Conservation (phyloP, 176 grass and related monocot species). For the Ananas comosus region DNA sequence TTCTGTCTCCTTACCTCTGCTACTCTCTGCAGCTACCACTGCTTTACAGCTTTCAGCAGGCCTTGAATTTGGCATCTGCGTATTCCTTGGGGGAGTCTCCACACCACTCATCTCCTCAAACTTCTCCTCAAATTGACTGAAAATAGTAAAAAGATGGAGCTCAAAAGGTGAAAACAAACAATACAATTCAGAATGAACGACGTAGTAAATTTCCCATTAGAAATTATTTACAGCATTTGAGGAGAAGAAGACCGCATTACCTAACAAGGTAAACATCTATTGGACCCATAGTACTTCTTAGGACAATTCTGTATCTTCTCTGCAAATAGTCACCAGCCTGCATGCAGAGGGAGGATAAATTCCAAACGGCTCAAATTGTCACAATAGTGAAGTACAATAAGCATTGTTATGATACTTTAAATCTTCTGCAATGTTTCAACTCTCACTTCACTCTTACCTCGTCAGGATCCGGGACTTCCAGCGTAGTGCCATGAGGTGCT, state of each 20-base stretch:
- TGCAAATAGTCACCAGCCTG: slow-evolving; percentile 57
- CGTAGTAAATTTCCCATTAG: not conserved
- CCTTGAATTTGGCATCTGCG: slow-evolving; percentile 31
- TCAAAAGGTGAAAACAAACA: not conserved
- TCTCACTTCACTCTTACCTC: slow-evolving; percentile 35
- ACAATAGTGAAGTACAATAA: not conserved
- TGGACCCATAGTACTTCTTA: slow-evolving; percentile 87
- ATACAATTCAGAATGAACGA: not conserved
- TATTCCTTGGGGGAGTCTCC: slow-evolving; percentile 31
- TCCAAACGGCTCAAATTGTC: not conserved
- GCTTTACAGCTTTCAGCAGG: slow-evolving; percentile 21
- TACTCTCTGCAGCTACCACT: slow-evolving; percentile 25
- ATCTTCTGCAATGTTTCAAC: not conserved
- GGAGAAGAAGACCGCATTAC: slow-evolving; percentile 29
- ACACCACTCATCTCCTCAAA: slow-evolving; percentile 49
- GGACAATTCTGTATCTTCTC: slow-evolving; percentile 80
- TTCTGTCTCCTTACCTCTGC: slow-evolving; percentile 29
- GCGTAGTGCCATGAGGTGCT: slow-evolving; percentile 76
- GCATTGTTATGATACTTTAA: not conserved
- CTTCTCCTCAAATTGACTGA: slow-evolving; percentile 74
- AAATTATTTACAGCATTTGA: not conserved
- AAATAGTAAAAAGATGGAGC: slow-evolving; percentile 3
- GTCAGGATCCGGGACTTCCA: slow-evolving; percentile 89
- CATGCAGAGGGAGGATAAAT: slow-evolving; percentile 25
- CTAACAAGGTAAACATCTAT: slow-evolving; percentile 92